Percentiles rank a stretch among this genome's conserved stretches.
Conservation (phyloP, 2,329 filamentous ascomycete genomes). For the Aspergillus bombycis region DNA sequence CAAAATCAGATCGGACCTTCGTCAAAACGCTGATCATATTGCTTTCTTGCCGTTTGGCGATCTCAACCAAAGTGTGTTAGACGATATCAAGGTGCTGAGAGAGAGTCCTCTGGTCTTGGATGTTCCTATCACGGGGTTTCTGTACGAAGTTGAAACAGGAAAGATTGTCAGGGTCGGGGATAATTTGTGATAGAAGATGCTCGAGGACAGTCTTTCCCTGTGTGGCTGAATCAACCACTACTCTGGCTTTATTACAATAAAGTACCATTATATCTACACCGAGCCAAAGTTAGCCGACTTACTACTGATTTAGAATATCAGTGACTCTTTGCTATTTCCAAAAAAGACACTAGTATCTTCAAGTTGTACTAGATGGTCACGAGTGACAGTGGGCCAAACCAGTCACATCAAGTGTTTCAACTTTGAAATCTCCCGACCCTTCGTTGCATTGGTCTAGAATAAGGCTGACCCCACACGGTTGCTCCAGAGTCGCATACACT, state of each 20-base stretch:
- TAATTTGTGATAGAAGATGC: not conserved
- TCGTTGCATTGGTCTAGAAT: not conserved
- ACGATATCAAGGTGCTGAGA: slow-evolving; percentile 68
- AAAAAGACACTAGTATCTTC: not conserved
- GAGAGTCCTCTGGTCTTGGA: slow-evolving; percentile 62
- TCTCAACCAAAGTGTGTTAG: slow-evolving; percentile 64
- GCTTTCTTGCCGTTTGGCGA: slow-evolving; percentile 70
- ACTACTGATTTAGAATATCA: not conserved
- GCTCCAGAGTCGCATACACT: not conserved
- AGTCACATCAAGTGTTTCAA: not conserved
- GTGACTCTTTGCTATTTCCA: not conserved
- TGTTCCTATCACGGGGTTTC: slow-evolving; percentile 69
- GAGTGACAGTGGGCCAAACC: not conserved
- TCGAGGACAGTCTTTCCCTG: too few relatives aligned
- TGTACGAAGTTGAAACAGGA: slow-evolving; percentile 78
- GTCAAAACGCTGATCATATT: slow-evolving; percentile 49
- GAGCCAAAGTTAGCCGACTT: not conserved
- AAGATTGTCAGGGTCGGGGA: slow-evolving; percentile 47
- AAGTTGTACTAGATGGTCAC: not conserved
- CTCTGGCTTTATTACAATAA: not conserved
- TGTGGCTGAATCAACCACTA: not conserved
- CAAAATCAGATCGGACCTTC: slow-evolving; percentile 60
- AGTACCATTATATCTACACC: too few relatives aligned
- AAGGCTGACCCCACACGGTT: not conserved
- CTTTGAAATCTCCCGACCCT: not conserved